Conservation (phyloP, 2,329 filamentous ascomycete species). For the Cytospora schulzeri region DNA sequence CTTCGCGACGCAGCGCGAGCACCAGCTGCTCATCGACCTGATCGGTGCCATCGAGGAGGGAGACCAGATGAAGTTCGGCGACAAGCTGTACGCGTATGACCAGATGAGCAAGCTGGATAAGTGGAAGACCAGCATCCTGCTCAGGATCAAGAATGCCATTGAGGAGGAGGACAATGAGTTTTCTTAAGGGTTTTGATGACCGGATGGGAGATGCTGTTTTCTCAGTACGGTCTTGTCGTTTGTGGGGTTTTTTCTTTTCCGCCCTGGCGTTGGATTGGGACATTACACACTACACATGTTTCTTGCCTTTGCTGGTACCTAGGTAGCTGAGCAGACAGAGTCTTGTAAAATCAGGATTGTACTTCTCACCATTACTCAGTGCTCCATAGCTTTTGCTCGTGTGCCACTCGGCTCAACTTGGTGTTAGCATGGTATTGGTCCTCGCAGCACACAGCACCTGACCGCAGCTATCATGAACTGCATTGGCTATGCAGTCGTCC, state of each 20-base stretch:
- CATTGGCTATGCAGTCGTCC: too few species aligned
- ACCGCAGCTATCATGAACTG: too few species aligned
- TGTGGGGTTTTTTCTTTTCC: neutral
- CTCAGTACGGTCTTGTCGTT: neutral
- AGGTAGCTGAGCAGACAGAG: neutral
- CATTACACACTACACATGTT: neutral
- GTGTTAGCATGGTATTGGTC: too few species aligned
- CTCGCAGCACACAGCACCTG: too few species aligned
- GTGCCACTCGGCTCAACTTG: too few species aligned
- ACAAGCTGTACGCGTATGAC: slow-evolving; percentile 87
- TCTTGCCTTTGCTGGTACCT: slow-evolving; percentile 4
- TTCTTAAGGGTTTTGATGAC: slow-evolving; percentile 31
- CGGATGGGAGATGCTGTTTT: neutral
- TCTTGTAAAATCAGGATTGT: neutral
- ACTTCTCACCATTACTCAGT: neutral
- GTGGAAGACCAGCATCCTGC: slow-evolving; percentile 89
- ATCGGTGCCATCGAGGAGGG: slow-evolving; percentile 73
- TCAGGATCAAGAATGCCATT: slow-evolving; percentile 82
- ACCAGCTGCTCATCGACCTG: slow-evolving; percentile 78
- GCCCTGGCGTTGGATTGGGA: slow-evolving; percentile 5
- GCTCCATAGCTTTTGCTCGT: neutral
- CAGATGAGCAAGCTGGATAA: slow-evolving; percentile 92
- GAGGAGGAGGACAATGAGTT: slow-evolving; percentile 52
- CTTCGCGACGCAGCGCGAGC: slow-evolving; percentile 78
- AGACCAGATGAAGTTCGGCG: slow-evolving; percentile 80